Evolutionary conservation across 208 protist genomes (phyloP).

Genomic region (Vickermania ingenoplastis): DNA sequence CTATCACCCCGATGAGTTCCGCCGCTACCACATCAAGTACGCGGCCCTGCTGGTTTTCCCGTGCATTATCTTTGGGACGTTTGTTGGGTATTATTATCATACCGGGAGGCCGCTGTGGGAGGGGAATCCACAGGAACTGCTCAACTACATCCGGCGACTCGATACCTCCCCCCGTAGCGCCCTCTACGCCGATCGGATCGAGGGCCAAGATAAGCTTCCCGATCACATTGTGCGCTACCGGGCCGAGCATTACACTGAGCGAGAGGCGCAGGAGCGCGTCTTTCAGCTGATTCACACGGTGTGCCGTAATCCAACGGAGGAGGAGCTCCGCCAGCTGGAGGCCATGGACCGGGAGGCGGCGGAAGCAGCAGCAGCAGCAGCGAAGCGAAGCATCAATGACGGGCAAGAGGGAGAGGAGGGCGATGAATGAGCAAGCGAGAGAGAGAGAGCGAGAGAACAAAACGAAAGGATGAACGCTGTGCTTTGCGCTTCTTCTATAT

Average conservation of each 20-base stretch:
- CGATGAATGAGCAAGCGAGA: no score
- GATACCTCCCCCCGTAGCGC: slow-evolving; percentile 69
- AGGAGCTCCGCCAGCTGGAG: slow-evolving; percentile 25
- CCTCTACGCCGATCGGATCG: slow-evolving; percentile 50
- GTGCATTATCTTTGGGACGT: slow-evolving; percentile 22
- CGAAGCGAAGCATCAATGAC: no score
- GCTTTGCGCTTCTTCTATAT: no score
- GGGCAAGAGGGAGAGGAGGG: no score
- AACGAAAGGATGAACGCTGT: no score
- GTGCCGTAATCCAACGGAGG: slow-evolving; percentile 18
- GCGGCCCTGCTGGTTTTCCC: slow-evolving; percentile 39
- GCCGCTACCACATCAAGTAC: slow-evolving; percentile 45
- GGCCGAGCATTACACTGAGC: slow-evolving; percentile 17
- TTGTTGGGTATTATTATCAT: slow-evolving; percentile 39
- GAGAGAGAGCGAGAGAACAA: no score
- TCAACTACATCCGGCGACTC: slow-evolving; percentile 50
- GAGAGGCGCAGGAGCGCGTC: slow-evolving; percentile 18
- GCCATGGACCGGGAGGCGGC: slow-evolving; percentile 3
- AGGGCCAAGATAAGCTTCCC: slow-evolving; percentile 36
- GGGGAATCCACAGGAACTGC: slow-evolving; percentile 53
- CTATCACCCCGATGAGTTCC: slow-evolving; percentile 74
- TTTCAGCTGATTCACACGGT: slow-evolving; percentile 33
- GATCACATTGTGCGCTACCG: slow-evolving; percentile 40
- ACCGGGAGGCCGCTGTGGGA: slow-evolving; percentile 51
- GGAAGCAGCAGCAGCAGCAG: neutral